Percentiles rank a stretch among this genome's conserved stretches.
These are phyloP conservation scores for Primulina eburnea DNA, from an alignment of 257 asterid species.

Conservation along the genomic window DNA sequence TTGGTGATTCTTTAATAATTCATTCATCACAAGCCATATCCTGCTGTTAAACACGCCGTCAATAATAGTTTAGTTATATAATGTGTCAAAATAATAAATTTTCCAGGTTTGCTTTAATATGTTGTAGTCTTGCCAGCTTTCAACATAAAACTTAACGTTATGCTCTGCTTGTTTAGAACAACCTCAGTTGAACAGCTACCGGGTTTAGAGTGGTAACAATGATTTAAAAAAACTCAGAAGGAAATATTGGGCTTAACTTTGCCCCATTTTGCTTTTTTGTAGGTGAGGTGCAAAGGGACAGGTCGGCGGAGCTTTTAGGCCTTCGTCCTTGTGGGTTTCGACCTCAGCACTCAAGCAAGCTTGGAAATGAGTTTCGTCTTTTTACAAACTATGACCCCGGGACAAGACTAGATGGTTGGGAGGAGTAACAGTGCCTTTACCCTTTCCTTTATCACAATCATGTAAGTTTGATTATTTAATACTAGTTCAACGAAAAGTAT, in stretches of 20 bases:
- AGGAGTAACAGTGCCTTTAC: slow-evolving; percentile 27
- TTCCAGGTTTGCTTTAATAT: background rate
- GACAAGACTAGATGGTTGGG: slow-evolving; percentile 80
- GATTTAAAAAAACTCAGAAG: no score
- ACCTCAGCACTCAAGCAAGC: slow-evolving; percentile 93
- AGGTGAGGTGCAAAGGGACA: slow-evolving; percentile 82
- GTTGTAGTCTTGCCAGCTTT: background rate
- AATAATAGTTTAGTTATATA: background rate
- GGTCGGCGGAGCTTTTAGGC: slow-evolving; percentile 72
- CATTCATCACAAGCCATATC: background rate
- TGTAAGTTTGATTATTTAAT: slow-evolving; percentile 1
- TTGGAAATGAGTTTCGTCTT: slow-evolving; percentile 87
- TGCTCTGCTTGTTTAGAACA: background rate
- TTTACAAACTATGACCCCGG: slow-evolving; percentile 87
- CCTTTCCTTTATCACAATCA: background rate
- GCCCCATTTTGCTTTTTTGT: slow-evolving; percentile 14
- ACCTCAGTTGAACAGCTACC: background rate
- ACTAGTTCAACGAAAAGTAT: background rate
- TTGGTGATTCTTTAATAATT: background rate
- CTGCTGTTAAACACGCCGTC: background rate
- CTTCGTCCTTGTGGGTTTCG: slow-evolving; percentile 75
- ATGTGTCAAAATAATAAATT: background rate
- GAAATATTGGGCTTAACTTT: background rate
- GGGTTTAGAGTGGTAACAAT: background rate
- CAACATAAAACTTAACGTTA: background rate